Percentiles rank a stretch among this genome's conserved stretches.
phyloP scores from a whole-genome alignment of 805 yeast species.

The Candida ponderosae region DNA sequence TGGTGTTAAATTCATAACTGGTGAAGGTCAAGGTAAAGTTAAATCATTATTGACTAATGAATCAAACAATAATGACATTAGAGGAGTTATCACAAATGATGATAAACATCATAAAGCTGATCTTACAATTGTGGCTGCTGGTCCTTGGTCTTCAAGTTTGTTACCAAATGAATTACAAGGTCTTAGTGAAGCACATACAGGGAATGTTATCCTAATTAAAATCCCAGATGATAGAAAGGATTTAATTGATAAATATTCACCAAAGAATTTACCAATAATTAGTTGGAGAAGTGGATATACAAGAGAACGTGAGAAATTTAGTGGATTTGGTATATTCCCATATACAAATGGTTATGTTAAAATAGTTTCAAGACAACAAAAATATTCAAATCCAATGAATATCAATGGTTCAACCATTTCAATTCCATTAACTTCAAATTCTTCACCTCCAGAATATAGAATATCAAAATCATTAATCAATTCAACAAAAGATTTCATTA shows the following conservation, averaged over 20 bases:
- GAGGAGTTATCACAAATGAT: slow-evolving; percentile 18
- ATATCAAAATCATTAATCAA: slow-evolving; percentile 19
- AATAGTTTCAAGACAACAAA: slow-evolving; percentile 27
- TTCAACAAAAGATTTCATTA: slow-evolving; percentile 20
- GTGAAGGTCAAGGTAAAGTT: slow-evolving; percentile 22
- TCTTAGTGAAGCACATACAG: slow-evolving; percentile 28
- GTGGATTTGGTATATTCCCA: slow-evolving; percentile 29
- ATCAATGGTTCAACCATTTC: slow-evolving; percentile 19
- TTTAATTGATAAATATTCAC: slow-evolving; percentile 23
- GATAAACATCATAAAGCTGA: slow-evolving; percentile 17
- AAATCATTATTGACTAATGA: slow-evolving; percentile 13
- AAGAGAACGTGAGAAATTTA: slow-evolving; percentile 20
- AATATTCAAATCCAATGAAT: slow-evolving; percentile 23
- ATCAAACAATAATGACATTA: slow-evolving; percentile 2
- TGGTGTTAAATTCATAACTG: slow-evolving; percentile 28
- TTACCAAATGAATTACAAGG: slow-evolving; percentile 21
- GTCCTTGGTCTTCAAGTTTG: slow-evolving; percentile 17
- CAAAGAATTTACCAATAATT: slow-evolving; percentile 25
- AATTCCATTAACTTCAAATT: slow-evolving; percentile 22
- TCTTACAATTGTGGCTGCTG: slow-evolving; percentile 10
- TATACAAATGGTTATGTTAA: slow-evolving; percentile 26
- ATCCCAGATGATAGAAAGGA: slow-evolving; percentile 28
- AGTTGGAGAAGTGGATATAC: slow-evolving; percentile 26
- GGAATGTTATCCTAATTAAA: slow-evolving; percentile 25
- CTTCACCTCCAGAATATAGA: slow-evolving; percentile 13